Evolutionary conservation across 2,329 filamentous ascomycete genomes (phyloP).

Genomic region (Phyllosticta capitalensis): DNA sequence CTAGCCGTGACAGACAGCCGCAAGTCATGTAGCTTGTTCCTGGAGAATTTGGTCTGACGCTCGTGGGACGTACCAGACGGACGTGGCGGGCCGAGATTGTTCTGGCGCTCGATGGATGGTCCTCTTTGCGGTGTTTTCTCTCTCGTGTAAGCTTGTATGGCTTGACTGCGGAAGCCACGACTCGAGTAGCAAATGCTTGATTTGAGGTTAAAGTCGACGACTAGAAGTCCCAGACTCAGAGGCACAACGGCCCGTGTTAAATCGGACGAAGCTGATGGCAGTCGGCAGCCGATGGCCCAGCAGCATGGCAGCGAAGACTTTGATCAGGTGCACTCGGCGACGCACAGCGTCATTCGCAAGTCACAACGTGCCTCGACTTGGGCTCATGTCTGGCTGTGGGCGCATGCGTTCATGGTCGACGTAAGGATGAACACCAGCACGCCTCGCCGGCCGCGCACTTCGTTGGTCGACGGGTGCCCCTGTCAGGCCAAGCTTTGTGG

Average conservation of each 20-base stretch:
- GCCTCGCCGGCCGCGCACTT: not conserved
- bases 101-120: constrained; percentile 2
- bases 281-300: not conserved
- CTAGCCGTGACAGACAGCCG: not conserved
- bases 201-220: not conserved
- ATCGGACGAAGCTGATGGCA: not conserved
- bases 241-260: not conserved
- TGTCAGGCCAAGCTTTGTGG: not conserved
- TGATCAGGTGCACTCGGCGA: not conserved
- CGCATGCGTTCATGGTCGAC: not conserved
- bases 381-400: constrained; percentile 3
- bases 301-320: not conserved
- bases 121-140: not conserved
- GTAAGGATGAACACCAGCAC: not conserved
- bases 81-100: constrained; percentile 7
- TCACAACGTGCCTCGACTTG: constrained; percentile 2
- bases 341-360: not conserved
- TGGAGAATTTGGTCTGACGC: not conserved
- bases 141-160: not conserved
- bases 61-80: not conserved
- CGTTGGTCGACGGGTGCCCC: not conserved
- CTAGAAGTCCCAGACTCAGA: not conserved
- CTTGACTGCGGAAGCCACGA: not conserved
- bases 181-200: not conserved
- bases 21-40: not conserved